Percentiles rank a stretch among this genome's conserved stretches.
phyloP scores from a whole-genome alignment of 23 red algal species.

The Gracilaria gracilis region DNA sequence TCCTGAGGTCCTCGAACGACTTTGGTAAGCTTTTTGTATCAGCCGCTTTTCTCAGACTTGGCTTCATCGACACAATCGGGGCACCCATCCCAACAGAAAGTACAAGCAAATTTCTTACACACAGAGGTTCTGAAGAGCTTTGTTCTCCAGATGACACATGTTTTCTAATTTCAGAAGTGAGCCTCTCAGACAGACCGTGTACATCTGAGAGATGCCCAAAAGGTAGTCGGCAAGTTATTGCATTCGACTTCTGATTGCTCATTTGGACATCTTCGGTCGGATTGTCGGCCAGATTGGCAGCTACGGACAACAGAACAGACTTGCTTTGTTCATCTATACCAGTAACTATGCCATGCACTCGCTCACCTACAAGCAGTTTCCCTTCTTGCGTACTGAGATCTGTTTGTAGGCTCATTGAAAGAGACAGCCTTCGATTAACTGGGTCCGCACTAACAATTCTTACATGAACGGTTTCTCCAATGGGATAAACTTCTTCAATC shows the following conservation, averaged over 20 bases:
- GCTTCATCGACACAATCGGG: slow-evolving; percentile 51
- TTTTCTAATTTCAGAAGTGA: slow-evolving; percentile 29
- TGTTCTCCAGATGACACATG: neutral
- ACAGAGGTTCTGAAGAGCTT: neutral
- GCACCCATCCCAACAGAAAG: slow-evolving; percentile 19
- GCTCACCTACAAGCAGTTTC: neutral
- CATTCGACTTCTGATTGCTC: neutral
- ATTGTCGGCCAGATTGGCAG: neutral
- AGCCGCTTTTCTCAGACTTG: slow-evolving; percentile 40
- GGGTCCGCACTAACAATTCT: slow-evolving; percentile 31
- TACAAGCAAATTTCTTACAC: slow-evolving; percentile 26
- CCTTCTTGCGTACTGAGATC: neutral
- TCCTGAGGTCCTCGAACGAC: slow-evolving; percentile 24
- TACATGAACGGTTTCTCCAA: slow-evolving; percentile 66
- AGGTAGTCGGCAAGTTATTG: slow-evolving; percentile 43
- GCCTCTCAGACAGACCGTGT: slow-evolving; percentile 49
- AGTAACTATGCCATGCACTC: slow-evolving; percentile 35
- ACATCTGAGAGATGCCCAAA: slow-evolving; percentile 62
- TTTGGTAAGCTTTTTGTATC: slow-evolving; percentile 2
- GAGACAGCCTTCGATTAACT: slow-evolving; percentile 41
- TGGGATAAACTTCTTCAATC: slow-evolving; percentile 55
- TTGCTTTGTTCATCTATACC: slow-evolving; percentile 29
- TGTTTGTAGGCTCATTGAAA: slow-evolving; percentile 48
- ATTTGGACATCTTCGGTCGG: neutral
- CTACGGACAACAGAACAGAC: slow-evolving; percentile 35